Conservation (phyloP, 306 rosid species). For the Lathyrus tuberosus region DNA sequence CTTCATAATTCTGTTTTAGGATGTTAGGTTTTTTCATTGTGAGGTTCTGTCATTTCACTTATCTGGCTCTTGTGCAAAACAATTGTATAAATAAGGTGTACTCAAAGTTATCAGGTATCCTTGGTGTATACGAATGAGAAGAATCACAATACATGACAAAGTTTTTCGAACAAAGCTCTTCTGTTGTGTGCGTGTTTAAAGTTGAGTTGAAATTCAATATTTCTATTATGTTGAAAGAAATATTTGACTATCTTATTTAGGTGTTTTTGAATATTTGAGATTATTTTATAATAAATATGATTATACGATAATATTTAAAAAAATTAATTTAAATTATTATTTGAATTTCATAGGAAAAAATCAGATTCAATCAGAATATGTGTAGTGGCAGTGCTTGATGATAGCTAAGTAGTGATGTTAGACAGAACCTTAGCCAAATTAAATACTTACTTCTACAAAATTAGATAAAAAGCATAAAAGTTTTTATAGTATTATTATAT, state of each 20-base stretch:
- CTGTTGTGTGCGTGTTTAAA: no score
- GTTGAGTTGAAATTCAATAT: no score
- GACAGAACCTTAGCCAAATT: constrained; percentile 24
- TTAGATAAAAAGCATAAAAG: not conserved
- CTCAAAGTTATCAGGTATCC: no score
- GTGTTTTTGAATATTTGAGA: no score
- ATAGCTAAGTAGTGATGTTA: constrained; percentile 1
- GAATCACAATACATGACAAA: no score
- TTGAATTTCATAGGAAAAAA: not conserved
- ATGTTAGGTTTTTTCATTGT: constrained; percentile 13
- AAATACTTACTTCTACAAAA: not conserved
- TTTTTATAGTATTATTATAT: not conserved
- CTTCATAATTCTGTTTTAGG: constrained; percentile 29
- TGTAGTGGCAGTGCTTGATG: not conserved
- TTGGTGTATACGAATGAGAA: no score
- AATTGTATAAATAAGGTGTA: not conserved
- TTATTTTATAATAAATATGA: no score
- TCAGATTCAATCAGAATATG: constrained; percentile 8
- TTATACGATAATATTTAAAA: no score
- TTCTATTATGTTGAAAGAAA: no score
- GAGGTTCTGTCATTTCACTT: constrained; percentile 32
- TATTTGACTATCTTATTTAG: no score
- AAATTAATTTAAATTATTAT: not conserved
- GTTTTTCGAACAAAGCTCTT: no score
- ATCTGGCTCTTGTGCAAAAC: constrained; percentile 22